A percentile compares a stretch with the other conserved stretches of the same genome.
These are phyloP conservation scores for Phytophthora vignae DNA, from an alignment of 352 stramenopile species.

Conservation along the genomic window DNA sequence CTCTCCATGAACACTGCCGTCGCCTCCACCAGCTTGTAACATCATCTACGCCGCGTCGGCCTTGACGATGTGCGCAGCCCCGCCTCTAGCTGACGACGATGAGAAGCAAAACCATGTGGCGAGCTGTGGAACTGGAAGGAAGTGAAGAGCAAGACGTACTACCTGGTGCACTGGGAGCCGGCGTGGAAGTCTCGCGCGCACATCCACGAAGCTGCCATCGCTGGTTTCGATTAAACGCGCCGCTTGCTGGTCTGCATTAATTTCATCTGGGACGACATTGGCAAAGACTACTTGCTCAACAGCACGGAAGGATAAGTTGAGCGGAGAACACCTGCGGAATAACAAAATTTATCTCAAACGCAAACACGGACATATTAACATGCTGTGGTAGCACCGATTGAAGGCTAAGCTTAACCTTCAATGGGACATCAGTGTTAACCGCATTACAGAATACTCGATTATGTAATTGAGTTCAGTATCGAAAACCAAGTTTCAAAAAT, in stretches of 20 bases:
- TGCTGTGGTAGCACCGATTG: background rate
- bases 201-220: slow-evolving; percentile 17
- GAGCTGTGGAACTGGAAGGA: background rate
- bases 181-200: slow-evolving; percentile 16
- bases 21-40: background rate
- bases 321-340: slow-evolving; percentile 3
- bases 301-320: slow-evolving; percentile 14
- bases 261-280: slow-evolving; percentile 34
- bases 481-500: slow-evolving; percentile 27
- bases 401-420: slow-evolving; percentile 24
- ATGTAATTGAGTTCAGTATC: slow-evolving; percentile 10
- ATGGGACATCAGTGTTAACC: slow-evolving; percentile 2
- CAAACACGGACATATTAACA: background rate
- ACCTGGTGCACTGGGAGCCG: slow-evolving; percentile 31
- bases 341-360: slow-evolving; percentile 3
- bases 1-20: slow-evolving; percentile 13
- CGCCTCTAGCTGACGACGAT: background rate
- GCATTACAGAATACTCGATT: slow-evolving; percentile 18
- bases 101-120: background rate
- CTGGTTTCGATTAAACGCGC: slow-evolving; percentile 22
- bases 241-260: slow-evolving; percentile 25
- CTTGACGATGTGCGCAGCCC: background rate
- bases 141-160: slow-evolving; percentile 1
- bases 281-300: slow-evolving; percentile 27
- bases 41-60: background rate